Percentiles rank a stretch among this genome's conserved stretches.
phyloP scores from a whole-genome alignment of 495 filamentous ascomycete species.

The Opeltia flavorubescens region DNA sequence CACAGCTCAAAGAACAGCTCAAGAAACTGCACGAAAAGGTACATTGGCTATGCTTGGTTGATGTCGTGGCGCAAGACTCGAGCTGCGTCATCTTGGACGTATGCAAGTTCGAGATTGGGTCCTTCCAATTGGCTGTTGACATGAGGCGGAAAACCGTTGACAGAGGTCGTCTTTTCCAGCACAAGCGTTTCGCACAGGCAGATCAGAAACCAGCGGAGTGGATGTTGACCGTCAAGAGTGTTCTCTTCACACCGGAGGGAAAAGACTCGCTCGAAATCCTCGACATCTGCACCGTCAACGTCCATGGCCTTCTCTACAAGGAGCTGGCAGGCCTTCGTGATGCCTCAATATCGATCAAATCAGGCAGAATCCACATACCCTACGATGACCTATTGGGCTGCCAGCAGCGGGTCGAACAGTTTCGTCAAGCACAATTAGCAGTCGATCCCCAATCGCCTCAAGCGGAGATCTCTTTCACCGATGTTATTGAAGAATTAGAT shows the following conservation, averaged over 20 bases:
- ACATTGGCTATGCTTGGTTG: slow-evolving; percentile 78
- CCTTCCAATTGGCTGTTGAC: slow-evolving; percentile 74
- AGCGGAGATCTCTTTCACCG: slow-evolving; percentile 50
- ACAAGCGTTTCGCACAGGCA: slow-evolving; percentile 52
- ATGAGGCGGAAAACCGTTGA: slow-evolving; percentile 85
- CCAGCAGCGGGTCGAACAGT: slow-evolving; percentile 33
- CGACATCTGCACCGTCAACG: slow-evolving; percentile 74
- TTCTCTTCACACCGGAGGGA: slow-evolving; percentile 77
- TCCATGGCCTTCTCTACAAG: slow-evolving; percentile 86
- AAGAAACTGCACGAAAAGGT: slow-evolving; percentile 78
- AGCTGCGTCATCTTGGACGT: slow-evolving; percentile 60
- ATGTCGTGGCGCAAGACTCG: slow-evolving; percentile 74
- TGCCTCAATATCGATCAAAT: slow-evolving; percentile 76
- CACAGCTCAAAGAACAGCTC: slow-evolving; percentile 62
- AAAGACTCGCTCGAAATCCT: slow-evolving; percentile 76
- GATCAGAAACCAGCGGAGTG: slow-evolving; percentile 82
- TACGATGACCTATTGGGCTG: slow-evolving; percentile 72
- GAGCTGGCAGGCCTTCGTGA: slow-evolving; percentile 78
- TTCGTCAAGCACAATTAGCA: slow-evolving; percentile 21
- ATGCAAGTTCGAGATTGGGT: slow-evolving; percentile 72
- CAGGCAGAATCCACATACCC: slow-evolving; percentile 79
- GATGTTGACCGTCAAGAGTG: slow-evolving; percentile 73
- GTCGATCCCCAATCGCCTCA: slow-evolving; percentile 26
- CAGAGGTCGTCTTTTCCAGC: slow-evolving; percentile 77
- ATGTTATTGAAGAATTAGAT: slow-evolving; percentile 68